Conservation (phyloP, 768 basidiomycete species). For the Cyclocybe aegerita region DNA sequence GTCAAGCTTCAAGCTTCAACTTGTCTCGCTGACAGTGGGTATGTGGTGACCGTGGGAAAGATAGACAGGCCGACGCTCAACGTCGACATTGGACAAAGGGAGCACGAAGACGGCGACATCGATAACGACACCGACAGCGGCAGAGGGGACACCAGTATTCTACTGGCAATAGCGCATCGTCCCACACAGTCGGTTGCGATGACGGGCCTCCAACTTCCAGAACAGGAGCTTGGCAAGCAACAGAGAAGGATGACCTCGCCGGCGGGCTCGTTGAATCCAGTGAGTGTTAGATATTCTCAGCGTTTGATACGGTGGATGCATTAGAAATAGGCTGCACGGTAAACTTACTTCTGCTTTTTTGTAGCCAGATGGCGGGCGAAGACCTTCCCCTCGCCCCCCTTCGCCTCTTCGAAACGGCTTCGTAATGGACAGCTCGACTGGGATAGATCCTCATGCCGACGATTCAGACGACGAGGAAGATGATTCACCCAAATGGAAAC, state of each 20-base stretch:
- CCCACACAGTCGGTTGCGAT: too few species aligned
- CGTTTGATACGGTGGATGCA: background rate
- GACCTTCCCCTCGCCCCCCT: conserved; percentile 51
- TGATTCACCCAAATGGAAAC: conserved; percentile 33
- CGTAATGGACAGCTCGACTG: conserved; percentile 54
- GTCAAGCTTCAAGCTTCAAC: too few species aligned
- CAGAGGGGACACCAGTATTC: too few species aligned
- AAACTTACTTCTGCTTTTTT: background rate
- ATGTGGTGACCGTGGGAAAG: too few species aligned
- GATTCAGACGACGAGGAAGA: conserved; percentile 47
- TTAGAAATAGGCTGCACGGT: background rate
- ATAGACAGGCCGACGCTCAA: too few species aligned
- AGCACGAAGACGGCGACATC: too few species aligned
- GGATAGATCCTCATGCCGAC: conserved; percentile 31
- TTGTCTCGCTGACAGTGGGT: too few species aligned
- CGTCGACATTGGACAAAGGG: too few species aligned
- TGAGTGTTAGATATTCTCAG: conserved; percentile 17
- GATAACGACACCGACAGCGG: too few species aligned
- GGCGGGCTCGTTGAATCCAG: conserved; percentile 30
- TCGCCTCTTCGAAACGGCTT: conserved; percentile 73
- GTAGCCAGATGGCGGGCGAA: conserved; percentile 39
- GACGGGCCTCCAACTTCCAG: too few species aligned
- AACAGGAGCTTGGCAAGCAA: conserved; percentile 7
- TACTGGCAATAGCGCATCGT: too few species aligned
- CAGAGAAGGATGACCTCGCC: conserved; percentile 35